phyloP scores from a whole-genome alignment of 1,139 yeast genomes.

The Candida mesenterica region DNA sequence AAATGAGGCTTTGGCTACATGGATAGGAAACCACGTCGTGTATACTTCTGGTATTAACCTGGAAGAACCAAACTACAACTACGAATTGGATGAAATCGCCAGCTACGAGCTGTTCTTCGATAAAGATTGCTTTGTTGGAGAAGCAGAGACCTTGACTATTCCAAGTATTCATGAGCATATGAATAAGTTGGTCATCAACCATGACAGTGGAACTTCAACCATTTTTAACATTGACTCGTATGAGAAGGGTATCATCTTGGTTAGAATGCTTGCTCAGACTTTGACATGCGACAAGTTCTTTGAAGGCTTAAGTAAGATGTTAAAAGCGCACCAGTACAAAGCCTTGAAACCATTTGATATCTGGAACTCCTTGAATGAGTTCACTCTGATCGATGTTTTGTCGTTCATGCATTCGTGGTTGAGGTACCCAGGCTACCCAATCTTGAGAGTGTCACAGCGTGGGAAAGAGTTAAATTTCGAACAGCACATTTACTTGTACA shows the following conservation, averaged over 20 bases:
- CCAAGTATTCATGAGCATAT: conserved; percentile 27
- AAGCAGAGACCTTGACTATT: conserved; percentile 20
- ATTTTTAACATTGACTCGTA: conserved; percentile 56
- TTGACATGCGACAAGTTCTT: conserved; percentile 33
- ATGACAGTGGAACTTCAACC: conserved; percentile 38
- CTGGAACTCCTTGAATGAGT: conserved; percentile 45
- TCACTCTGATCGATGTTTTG: conserved; percentile 31
- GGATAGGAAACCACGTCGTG: conserved; percentile 52
- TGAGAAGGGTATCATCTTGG: conserved; percentile 60
- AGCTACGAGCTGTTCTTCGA: conserved; percentile 38
- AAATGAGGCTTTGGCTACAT: conserved; percentile 74
- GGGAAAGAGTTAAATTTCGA: conserved; percentile 29
- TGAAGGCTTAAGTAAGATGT: conserved; percentile 39
- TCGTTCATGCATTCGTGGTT: conserved; percentile 58
- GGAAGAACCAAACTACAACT: conserved; percentile 27
- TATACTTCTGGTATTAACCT: conserved; percentile 26
- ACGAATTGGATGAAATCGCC: conserved; percentile 28
- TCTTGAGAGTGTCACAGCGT: conserved; percentile 38
- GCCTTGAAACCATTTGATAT: conserved; percentile 55
- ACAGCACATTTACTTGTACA: conserved; percentile 51
- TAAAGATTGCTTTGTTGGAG: conserved; percentile 35
- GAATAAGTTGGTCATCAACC: conserved; percentile 31
- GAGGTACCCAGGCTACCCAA: conserved; percentile 57
- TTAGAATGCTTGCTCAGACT: conserved; percentile 54
- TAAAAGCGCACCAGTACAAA: conserved; percentile 13